Conservation (phyloP, 1,139 yeast species). For the Magnusiomyces starmeri region DNA sequence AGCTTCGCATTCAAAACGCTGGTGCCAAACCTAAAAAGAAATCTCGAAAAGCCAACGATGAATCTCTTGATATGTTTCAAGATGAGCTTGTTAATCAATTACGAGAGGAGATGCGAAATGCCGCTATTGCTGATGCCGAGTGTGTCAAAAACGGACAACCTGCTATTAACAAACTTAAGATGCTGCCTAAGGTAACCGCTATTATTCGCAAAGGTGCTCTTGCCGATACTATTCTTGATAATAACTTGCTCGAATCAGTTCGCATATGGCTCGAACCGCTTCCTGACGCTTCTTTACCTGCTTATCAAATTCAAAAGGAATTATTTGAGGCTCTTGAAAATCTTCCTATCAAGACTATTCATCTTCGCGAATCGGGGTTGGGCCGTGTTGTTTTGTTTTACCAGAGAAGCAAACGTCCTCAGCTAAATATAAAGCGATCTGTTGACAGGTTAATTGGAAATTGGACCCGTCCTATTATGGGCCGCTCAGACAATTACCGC, state of each 20-base stretch:
- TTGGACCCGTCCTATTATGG: slow-evolving; percentile 98
- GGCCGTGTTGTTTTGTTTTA: slow-evolving; percentile 94
- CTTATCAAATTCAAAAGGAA: slow-evolving; percentile 89
- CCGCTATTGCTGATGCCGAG: slow-evolving; percentile 87
- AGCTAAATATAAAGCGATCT: slow-evolving; percentile 71
- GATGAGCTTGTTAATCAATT: slow-evolving; percentile 80
- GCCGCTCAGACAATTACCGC: slow-evolving; percentile 88
- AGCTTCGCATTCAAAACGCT: slow-evolving; percentile 72
- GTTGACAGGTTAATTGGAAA: slow-evolving; percentile 91
- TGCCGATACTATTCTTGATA: slow-evolving; percentile 86
- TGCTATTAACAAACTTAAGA: slow-evolving; percentile 78
- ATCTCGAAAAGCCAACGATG: slow-evolving; percentile 64
- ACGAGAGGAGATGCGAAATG: slow-evolving; percentile 86
- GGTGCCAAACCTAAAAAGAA: slow-evolving; percentile 46
- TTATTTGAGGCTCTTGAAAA: slow-evolving; percentile 65
- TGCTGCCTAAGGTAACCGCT: slow-evolving; percentile 71
- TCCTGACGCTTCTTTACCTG: slow-evolving; percentile 96
- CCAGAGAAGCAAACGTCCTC: slow-evolving; percentile 86
- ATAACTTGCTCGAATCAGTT: slow-evolving; percentile 86
- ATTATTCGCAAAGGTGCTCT: slow-evolving; percentile 74
- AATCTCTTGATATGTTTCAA: slow-evolving; percentile 88
- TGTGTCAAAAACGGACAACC: slow-evolving; percentile 58
- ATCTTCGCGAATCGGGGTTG: slow-evolving; percentile 85
- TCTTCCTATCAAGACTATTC: slow-evolving; percentile 91
- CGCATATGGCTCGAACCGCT: slow-evolving; percentile 97